Base-by-base conservation (phyloP, 129 eudicot genomes). In the Pittosporum tobira region DNA sequence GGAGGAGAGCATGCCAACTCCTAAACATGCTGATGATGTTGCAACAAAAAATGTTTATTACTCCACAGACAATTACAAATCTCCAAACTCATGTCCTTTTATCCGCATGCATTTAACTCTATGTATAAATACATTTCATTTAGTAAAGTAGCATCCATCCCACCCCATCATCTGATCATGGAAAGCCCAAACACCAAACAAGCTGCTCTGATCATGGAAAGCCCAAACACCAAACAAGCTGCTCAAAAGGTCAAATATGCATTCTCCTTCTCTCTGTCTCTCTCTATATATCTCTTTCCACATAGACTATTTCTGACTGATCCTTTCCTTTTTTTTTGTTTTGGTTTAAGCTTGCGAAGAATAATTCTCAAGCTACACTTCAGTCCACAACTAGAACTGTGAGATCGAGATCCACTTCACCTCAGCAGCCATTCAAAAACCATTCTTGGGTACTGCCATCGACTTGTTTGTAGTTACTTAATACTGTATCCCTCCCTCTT, bases 191-290 rank as follows among this genome's bases (percentile, higher is more conserved):
- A 72, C 76, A 67, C 71, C 71, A 88, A 75, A 71, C 61, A 56
- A 19, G 51, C 73, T 42, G 52, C 75, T 74, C 81, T n/a, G n/a
- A 56, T 66, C 77, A 87, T 82, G 95, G 83, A 77, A 52, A 72
- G 61, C 67, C 88, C 85, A 13, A 69, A 72, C 76, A 67, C 71
- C 71, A 88, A 75, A 71, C 61, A 56, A 19, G 51, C 73, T 42
- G 52, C 75, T 74, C 81, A 70, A 66, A 87, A 84, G 89, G 94
- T 73, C 37, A 38, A 22, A 3, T 20, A 22, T 27, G 38, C 16
- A 23, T 46, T 40, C 42, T 42, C 43, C 34, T 24, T 43, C 51
- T 61, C 51, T 13, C 63, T 21, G 5, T 61, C 51, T 29, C 18
- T 61, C 23, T 12, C 47, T 60, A 36, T 42, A 0, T 13, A 44